Percentiles rank a stretch among this genome's conserved stretches.
These are phyloP conservation scores for Amoeboaphelidium occidentale DNA, from an alignment of 371 early-diverging fungal genomes.

Conservation along the genomic window DNA sequence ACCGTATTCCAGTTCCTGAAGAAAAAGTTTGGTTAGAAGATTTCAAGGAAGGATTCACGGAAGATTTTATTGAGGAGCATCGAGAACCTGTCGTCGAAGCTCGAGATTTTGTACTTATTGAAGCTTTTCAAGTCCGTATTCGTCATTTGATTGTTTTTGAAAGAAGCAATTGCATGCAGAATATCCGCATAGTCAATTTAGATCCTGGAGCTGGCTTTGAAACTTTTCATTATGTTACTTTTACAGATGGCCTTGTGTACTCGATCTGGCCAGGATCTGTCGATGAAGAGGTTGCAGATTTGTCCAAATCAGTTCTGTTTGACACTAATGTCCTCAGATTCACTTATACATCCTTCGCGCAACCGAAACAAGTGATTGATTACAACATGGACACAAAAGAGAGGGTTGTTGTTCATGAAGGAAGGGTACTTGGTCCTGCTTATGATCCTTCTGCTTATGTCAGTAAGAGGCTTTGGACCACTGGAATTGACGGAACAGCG, in stretches of 20 bases:
- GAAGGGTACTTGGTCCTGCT: constrained; percentile 11
- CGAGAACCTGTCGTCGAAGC: constrained; percentile 23
- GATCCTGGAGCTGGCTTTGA: constrained; percentile 10
- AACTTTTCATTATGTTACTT: constrained; percentile 28
- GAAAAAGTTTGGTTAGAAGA: neutral
- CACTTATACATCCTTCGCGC: constrained; percentile 23
- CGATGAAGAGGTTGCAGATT: constrained; percentile 20
- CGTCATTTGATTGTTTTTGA: constrained; percentile 27
- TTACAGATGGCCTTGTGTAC: constrained; percentile 24
- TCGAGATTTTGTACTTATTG: constrained; percentile 26
- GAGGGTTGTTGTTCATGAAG: constrained; percentile 20
- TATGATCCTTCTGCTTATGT: constrained; percentile 14
- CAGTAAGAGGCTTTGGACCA: constrained; percentile 18
- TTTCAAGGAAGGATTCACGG: neutral
- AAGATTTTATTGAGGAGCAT: constrained; percentile 3
- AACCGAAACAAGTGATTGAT: constrained; percentile 27
- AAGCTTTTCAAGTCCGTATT: constrained; percentile 20
- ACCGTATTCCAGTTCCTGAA: constrained; percentile 16
- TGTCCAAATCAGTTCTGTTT: constrained; percentile 13
- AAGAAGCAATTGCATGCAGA: constrained; percentile 28
- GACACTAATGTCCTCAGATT: constrained; percentile 15
- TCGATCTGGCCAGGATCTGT: constrained; percentile 16
- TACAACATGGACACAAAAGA: constrained; percentile 22
- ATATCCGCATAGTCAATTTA: constrained; percentile 21
- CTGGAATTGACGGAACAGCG: constrained; percentile 25